Percentiles rank a stretch among this genome's conserved stretches.
These are phyloP conservation scores for Scedosporium apiospermum DNA, from an alignment of 2,329 filamentous ascomycete genomes.

Conservation along the genomic window DNA sequence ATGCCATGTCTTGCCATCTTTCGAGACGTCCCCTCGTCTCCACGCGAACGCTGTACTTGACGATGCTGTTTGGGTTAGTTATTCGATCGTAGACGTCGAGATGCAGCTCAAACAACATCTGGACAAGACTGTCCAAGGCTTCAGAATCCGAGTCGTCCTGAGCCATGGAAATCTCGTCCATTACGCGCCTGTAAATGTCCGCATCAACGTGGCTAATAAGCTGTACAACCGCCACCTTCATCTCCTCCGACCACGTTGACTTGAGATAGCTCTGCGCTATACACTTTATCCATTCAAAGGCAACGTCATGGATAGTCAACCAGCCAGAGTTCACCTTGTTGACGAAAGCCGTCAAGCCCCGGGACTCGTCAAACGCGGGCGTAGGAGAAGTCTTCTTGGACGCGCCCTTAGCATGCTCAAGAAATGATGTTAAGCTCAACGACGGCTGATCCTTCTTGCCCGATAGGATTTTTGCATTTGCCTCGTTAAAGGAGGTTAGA, in stretches of 20 bases:
- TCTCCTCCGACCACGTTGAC: slow-evolving; percentile 47
- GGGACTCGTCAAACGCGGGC: slow-evolving; percentile 40
- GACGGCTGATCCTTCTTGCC: slow-evolving; percentile 42
- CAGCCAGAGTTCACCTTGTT: slow-evolving; percentile 36
- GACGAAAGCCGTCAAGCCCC: slow-evolving; percentile 43
- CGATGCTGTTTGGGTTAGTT: slow-evolving; percentile 45
- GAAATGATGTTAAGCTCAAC: slow-evolving; percentile 49
- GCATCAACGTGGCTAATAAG: slow-evolving; percentile 45
- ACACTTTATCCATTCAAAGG: slow-evolving; percentile 46
- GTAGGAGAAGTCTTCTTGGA: slow-evolving; percentile 39
- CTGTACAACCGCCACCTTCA: slow-evolving; percentile 48
- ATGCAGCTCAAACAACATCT: slow-evolving; percentile 54
- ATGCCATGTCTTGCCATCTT: slow-evolving; percentile 42
- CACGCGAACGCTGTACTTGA: slow-evolving; percentile 36
- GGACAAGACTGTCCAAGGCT: slow-evolving; percentile 25
- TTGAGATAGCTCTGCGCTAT: slow-evolving; percentile 41
- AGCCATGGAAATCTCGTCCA: slow-evolving; percentile 25
- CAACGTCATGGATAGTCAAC: slow-evolving; percentile 46
- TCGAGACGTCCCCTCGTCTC: slow-evolving; percentile 40
- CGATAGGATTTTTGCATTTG: slow-evolving; percentile 41
- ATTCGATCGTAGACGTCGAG: slow-evolving; percentile 51
- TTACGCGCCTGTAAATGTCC: slow-evolving; percentile 37
- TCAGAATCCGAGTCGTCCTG: neutral
- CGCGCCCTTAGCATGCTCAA: slow-evolving; percentile 52
- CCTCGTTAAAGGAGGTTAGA: slow-evolving; percentile 41